Evolutionary conservation across 192 early-diverging fungal genomes (phyloP), one percentile per base, ranked within the genome.

Genomic region (Podila epigama): DNA sequence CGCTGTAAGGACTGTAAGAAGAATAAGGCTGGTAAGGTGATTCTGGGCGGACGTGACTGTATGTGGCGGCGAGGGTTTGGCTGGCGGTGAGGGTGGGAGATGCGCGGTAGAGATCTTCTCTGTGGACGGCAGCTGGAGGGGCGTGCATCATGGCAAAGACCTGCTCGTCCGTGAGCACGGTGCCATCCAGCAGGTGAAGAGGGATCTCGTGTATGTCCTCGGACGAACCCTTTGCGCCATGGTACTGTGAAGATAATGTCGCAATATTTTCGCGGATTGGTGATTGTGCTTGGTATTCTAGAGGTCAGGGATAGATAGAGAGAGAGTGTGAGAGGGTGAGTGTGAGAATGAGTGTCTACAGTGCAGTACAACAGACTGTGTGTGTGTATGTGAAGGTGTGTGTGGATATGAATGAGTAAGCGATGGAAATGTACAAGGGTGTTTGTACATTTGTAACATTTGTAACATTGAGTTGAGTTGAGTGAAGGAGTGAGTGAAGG

Each of bases 201-300:
- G 31, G 71, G 7, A 75, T 10, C 3, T 68, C 60, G 51, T 68
- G 61, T 7, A 72, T 31, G 1, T 75, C 65, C 6, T 66, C 63
- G 9, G 65, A 63, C 2, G 71, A 75, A 25, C 64, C 71, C 51
- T 62, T 64, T 32, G 52, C 41, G 31, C 51, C 50, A 31, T 60
- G 53, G 34, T 75, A 68, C 4, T 53, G 44, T 2, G 50, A 41
- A 3, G 71, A 54, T 16, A 63, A 66, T 2, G 54, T 50, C 12
- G 55, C 36, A 20, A 53, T 36, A 27, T 8, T 65, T 16, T 67
- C 65, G 18, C 64, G 58, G n/a, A 58, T 67, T 15, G 71, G 71
- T 7, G 71, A 75, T 22, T 75, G 64, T 5, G 71, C 35, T 33
- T 75, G 71, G 54, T 75, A 75, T 25, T 75, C 71, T 75, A 60